Percentiles rank a stretch among this genome's conserved stretches.
Conservation (phyloP, 768 basidiomycete genomes). For the Coprinopsis strossmayeri region DNA sequence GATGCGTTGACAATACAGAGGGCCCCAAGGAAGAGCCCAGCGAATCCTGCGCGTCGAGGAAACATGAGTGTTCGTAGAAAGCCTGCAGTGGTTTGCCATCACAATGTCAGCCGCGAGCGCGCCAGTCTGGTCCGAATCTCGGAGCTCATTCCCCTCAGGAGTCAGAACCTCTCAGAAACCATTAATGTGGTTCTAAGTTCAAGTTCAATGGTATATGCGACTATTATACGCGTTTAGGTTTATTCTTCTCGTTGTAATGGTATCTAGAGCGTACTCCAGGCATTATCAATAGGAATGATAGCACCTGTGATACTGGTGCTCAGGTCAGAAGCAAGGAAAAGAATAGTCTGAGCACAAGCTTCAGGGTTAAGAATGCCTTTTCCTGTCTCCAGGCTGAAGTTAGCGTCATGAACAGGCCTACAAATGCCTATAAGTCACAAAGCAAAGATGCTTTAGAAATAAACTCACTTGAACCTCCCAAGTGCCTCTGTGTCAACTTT, state of each 20-base stretch:
- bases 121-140: neutral
- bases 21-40: constrained; percentile 1
- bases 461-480: neutral
- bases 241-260: too few relatives aligned
- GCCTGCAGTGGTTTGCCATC: neutral
- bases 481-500: neutral
- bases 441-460: neutral
- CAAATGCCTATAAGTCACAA: neutral
- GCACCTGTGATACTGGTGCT: constrained; percentile 10
- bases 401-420: constrained; percentile 6
- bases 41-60: neutral
- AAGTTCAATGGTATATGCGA: neutral
- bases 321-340: constrained; percentile 13
- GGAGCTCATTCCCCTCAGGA: neutral
- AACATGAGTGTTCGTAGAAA: neutral
- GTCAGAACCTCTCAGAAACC: neutral
- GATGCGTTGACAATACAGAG: constrained; percentile 33
- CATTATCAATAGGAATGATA: constrained; percentile 12
- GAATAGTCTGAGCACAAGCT: constrained; percentile 4
- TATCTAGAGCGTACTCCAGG: constrained; percentile 13
- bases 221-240: neutral
- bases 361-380: constrained; percentile 8
- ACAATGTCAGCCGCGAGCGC: neutral
- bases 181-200: neutral
- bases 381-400: constrained; percentile 1